Evolutionary conservation across 257 asterid species (phyloP).

Genomic region (Ocimum tenuiflorum): DNA sequence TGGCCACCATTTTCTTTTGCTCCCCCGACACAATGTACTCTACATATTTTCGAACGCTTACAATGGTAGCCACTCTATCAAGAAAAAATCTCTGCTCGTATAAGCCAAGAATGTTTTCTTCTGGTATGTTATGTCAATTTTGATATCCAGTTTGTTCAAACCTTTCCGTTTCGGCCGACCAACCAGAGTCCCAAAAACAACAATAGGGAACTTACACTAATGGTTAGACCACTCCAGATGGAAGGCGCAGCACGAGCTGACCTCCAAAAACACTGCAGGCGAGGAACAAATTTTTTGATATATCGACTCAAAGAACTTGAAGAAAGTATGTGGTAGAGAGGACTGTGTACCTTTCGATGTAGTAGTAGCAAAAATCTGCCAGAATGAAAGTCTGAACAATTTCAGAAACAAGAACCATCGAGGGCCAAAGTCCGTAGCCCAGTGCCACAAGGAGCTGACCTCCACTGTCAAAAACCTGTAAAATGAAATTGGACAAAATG

Average conservation of each 20-base stretch:
- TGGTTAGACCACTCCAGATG: constrained; percentile 63
- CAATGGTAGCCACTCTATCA: constrained; percentile 20
- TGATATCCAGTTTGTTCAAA: constrained; percentile 14
- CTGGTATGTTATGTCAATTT: constrained; percentile 13
- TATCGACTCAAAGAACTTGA: neutral
- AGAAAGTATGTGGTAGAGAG: neutral
- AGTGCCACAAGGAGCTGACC: constrained; percentile 69
- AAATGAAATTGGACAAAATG: constrained; percentile 12
- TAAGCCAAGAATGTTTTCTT: constrained; percentile 10
- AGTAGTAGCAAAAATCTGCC: constrained; percentile 72
- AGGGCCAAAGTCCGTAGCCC: constrained; percentile 73
- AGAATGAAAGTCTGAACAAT: constrained; percentile 70
- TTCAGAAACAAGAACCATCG: constrained; percentile 74
- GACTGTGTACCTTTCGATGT: constrained; percentile 44
- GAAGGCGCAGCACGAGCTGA: constrained; percentile 70
- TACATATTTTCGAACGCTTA: constrained; percentile 15
- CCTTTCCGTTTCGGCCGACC: neutral
- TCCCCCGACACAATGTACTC: neutral
- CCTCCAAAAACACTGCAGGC: constrained; percentile 67
- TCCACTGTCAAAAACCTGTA: constrained; percentile 68
- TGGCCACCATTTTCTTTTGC: neutral
- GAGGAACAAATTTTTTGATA: neutral
- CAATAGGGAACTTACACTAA: neutral
- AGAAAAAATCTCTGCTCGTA: constrained; percentile 14
- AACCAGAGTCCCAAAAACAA: too few relatives aligned